Conservation (phyloP, 345 rosid species). For the Euphorbia peplus region DNA sequence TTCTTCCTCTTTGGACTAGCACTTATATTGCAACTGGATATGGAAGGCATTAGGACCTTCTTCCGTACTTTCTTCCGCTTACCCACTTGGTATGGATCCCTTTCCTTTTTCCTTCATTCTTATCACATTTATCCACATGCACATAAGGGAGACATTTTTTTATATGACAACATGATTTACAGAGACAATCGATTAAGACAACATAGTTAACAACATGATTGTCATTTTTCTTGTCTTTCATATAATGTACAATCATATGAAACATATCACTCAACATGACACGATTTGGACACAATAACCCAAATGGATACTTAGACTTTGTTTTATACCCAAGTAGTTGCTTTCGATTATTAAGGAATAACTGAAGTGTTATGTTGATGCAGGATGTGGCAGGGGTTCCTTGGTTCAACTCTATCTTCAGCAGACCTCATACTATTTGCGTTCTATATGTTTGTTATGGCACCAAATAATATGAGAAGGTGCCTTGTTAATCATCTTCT, state of each 20-base stretch:
- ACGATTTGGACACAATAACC: too few species aligned
- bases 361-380: conserved; percentile 10
- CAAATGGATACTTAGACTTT: too few species aligned
- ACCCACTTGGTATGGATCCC: conserved; percentile 66
- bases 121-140: not conserved
- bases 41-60: conserved; percentile 73
- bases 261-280: too few species aligned
- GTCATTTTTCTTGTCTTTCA: too few species aligned
- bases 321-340: conserved; percentile 8
- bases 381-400: conserved; percentile 98
- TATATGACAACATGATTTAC: too few species aligned
- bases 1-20: conserved; percentile 95
- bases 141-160: too few species aligned
- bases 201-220: too few species aligned
- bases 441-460: conserved; percentile 73
- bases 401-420: conserved; percentile 84
- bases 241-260: too few species aligned
- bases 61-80: conserved; percentile 79
- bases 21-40: conserved; percentile 77
- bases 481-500: conserved; percentile 71
- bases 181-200: too few species aligned
- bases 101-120: not conserved
- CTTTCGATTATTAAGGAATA: conserved; percentile 1
- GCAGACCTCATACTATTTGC: conserved; percentile 77
- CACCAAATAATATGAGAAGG: conserved; percentile 75